Conservation (phyloP, 306 rosid genomes). For the Trifolium fragiferum region DNA sequence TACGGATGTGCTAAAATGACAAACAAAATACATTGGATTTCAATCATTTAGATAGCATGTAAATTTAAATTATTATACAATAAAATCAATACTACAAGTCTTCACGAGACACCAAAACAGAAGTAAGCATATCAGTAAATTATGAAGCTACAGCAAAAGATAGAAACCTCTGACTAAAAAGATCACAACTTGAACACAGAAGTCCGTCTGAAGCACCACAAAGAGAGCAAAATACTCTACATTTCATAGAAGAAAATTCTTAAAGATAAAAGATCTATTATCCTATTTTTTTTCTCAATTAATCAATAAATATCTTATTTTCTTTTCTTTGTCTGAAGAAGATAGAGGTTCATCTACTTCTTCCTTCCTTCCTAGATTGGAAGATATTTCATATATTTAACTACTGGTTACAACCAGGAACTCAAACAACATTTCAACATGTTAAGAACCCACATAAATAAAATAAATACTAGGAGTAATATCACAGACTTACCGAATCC, state of each 20-base stretch:
- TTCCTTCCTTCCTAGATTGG: conserved; percentile 20
- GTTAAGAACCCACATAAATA: conserved; percentile 25
- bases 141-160: neutral
- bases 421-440: conserved; percentile 31
- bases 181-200: neutral
- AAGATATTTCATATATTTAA: conserved; percentile 28
- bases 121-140: neutral
- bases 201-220: conserved; percentile 16
- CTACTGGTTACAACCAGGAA: conserved; percentile 15
- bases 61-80: neutral
- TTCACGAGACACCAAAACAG: neutral
- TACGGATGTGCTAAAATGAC: neutral
- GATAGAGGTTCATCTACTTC: conserved; percentile 20
- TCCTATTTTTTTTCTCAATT: neutral
- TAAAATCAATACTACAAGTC: conserved; percentile 10
- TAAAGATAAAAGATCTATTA: conserved; percentile 16
- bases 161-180: neutral
- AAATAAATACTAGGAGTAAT: conserved; percentile 23
- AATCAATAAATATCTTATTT: conserved; percentile 17
- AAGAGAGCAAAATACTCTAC: neutral
- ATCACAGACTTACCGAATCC: conserved; percentile 76
- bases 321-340: conserved; percentile 13
- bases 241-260: conserved; percentile 2
- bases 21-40: conserved; percentile 7
- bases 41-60: conserved; percentile 28